Evolutionary conservation across 1,139 yeast species (phyloP), one percentile per base, ranked within the genome.

Genomic region (Saccharomyces hybrid): DNA sequence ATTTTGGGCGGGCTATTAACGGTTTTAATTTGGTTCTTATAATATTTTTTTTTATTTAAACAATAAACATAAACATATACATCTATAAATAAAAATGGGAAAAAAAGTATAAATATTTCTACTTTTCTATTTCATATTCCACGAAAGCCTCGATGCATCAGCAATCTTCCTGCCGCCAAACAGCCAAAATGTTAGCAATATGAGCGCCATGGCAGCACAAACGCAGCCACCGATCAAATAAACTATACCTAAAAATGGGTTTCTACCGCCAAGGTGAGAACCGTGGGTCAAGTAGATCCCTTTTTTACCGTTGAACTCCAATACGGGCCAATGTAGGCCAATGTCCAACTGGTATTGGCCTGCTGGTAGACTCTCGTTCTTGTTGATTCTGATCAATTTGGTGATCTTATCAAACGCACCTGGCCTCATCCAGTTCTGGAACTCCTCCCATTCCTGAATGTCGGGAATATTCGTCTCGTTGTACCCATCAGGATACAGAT

Each of bases 361-460:
- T 4, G 81, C 76, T 0, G 70, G 59, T 55, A 86, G 67, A 1
- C 79, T 66, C 7, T 72, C 76, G 3, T 80, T 73, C 14, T 75
- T 75, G 65, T 83, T 84, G 57, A 78, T 76, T 23, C 85, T 80
- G 56, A 86, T 84, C 31, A 86, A 69, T 64, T 86, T 86, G 73
- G 83, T 79, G 66, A 84, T 84, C 11, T 79, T 75, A 27, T 91
- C 86, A 57, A 86, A 75, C 0, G 89, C 91, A 0, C 93, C 89
- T 1, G 93, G 86, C 62, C 89, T 77, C 95, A 86, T 86, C 95
- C 95, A 86, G 65, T 86, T 86, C 70, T 85, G 89, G 51, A 79
- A 74, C 47, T 75, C 72, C 59, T 79, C 81, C 81, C 86, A 80
- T 8, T 72, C 70, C 1, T 82, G 75, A 47, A 86, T 66, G 62